A percentile compares a stretch with the other conserved stretches of the same genome.
Conservation (phyloP, 2,329 filamentous ascomycete species). For the Cercospora berteroae region DNA sequence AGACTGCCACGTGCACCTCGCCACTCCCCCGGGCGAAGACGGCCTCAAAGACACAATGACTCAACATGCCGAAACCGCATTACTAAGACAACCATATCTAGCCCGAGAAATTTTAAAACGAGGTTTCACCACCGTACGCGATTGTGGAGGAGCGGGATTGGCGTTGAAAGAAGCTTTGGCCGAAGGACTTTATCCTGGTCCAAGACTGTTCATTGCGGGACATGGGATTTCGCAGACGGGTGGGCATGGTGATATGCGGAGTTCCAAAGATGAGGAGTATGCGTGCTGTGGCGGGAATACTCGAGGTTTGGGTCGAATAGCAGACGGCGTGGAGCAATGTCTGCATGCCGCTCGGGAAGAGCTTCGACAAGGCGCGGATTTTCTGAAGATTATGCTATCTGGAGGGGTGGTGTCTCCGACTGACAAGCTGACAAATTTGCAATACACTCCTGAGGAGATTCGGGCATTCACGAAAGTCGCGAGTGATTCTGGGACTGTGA, state of each 20-base stretch:
- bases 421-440: slow-evolving; percentile 53
- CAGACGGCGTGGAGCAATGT: slow-evolving; percentile 57
- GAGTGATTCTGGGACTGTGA: slow-evolving; percentile 44
- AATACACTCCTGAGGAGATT: slow-evolving; percentile 59
- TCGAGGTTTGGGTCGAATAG: slow-evolving; percentile 46
- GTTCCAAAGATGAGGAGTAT: slow-evolving; percentile 45
- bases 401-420: slow-evolving; percentile 59
- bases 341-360: slow-evolving; percentile 54
- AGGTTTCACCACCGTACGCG: slow-evolving; percentile 59
- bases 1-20: slow-evolving; percentile 53
- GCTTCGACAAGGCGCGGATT: slow-evolving; percentile 57
- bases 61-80: slow-evolving; percentile 40
- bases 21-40: slow-evolving; percentile 45
- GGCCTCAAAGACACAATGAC: slow-evolving; percentile 40
- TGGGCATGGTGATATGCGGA: slow-evolving; percentile 57
- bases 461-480: slow-evolving; percentile 54
- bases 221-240: slow-evolving; percentile 58
- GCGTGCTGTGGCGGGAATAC: slow-evolving; percentile 50
- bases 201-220: slow-evolving; percentile 56
- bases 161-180: slow-evolving; percentile 57
- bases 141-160: slow-evolving; percentile 57
- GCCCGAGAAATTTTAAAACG: slow-evolving; percentile 53
- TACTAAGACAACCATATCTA: slow-evolving; percentile 51
- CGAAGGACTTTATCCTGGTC: slow-evolving; percentile 57
- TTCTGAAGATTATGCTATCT: slow-evolving; percentile 61